Base-by-base conservation (phyloP, 495 filamentous ascomycete genomes). In the Penicillium paxilli region DNA sequence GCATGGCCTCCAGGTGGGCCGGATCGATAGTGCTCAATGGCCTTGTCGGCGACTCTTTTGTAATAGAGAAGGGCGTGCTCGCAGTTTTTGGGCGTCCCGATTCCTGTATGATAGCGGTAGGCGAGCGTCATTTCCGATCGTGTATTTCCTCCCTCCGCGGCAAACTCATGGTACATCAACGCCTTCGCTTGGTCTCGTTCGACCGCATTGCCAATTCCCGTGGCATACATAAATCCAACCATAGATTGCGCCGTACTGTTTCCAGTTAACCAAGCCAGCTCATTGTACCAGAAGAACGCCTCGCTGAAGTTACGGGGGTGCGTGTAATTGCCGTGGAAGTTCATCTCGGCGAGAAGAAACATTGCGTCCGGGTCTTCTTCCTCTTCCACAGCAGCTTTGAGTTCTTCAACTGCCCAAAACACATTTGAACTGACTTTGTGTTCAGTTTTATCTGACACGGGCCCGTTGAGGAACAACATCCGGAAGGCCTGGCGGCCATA, bases 141-240 rank as follows among this genome's bases (percentile, higher is more conserved):
- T 16, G 87, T 90, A 62, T 95, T 84, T 22, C 92, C 92, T 30
- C 80, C 83, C 59, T 91, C 81, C 2, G 95, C 95, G 1, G 94
- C 92, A 66, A 96, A 96, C 8, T 91, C 95, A 67, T 97, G 91
- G 67, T 98, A 97, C 52, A 96, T 75, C 52, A 98, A 77, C 7
- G 94, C 90, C 69, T 91, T 92, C 17, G 92, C 94, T 70, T 96
- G 94, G 64, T 99, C 91, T 22, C 83, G 83, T 70, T 91, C 82
- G 20, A 97, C 91, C 1, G 83, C 85, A 25, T 83, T 86, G 7
- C 89, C 92, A 53, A 98, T 78, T 1, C 95, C 94, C 9, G 95
- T 98, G 33, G 91, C 91, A 71, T 98, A 94, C 86, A 98, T 92
- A 55, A 99, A 86, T 2, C 93, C 95, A 30, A 99, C 63, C 91